phyloP scores from a whole-genome alignment of 2,329 filamentous ascomycete genomes.

The Sporothrix inflata region DNA sequence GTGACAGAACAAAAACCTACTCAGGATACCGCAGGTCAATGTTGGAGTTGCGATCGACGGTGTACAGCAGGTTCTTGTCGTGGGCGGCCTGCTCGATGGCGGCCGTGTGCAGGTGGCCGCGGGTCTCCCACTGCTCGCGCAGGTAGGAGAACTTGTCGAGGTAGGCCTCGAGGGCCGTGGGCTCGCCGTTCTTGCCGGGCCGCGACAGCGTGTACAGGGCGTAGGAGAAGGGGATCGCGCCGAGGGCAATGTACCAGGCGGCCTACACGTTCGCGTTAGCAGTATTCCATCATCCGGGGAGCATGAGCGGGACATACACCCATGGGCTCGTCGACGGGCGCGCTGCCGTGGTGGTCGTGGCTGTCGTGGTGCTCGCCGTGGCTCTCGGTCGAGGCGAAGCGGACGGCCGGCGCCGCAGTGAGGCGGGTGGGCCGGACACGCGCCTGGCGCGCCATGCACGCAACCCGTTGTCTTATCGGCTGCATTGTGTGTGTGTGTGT shows the following conservation, averaged over 20 bases:
- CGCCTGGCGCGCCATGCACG: constrained; percentile 45
- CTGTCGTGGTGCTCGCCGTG: constrained; percentile 30
- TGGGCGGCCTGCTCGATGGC: constrained; percentile 59
- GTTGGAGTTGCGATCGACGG: constrained; percentile 49
- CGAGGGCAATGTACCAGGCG: constrained; percentile 53
- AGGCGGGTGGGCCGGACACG: constrained; percentile 35
- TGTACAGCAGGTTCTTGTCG: constrained; percentile 59
- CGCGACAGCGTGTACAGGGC: constrained; percentile 55
- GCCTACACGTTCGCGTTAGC: constrained; percentile 42
- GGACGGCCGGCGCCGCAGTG: constrained; percentile 34
- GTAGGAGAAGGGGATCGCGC: constrained; percentile 49
- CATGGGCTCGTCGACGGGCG: constrained; percentile 55
- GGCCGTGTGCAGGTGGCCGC: constrained; percentile 57
- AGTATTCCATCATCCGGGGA: background rate
- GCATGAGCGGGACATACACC: constrained; percentile 52
- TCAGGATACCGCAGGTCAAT: constrained; percentile 61
- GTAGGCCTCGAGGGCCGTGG: constrained; percentile 51
- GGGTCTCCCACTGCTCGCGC: constrained; percentile 54
- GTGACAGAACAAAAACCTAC: constrained; percentile 48
- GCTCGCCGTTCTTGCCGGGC: constrained; percentile 54
- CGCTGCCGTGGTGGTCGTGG: constrained; percentile 43
- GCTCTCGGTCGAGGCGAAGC: constrained; percentile 52
- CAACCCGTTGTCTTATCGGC: constrained; percentile 44
- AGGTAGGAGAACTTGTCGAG: constrained; percentile 53
- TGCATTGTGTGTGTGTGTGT: constrained; percentile 40